phyloP scores from a whole-genome alignment of 345 rosid species.

The Eutrema japonicum region DNA sequence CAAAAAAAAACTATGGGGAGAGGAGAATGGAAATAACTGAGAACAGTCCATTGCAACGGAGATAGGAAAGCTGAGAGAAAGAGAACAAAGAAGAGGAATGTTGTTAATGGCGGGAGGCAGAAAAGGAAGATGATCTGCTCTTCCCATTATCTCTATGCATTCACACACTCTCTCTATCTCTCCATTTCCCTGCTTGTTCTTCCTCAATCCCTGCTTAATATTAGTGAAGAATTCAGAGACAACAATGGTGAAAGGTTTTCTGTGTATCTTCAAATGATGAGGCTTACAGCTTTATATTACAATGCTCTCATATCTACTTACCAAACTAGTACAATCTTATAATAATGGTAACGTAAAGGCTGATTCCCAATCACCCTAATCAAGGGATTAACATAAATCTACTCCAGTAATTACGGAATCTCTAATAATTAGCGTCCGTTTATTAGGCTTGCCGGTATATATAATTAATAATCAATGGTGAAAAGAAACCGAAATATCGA shows the following conservation, averaged over 20 bases:
- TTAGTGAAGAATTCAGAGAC: too few relatives aligned
- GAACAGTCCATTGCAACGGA: constrained; percentile 51
- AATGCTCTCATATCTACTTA: too few relatives aligned
- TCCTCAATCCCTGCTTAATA: constrained; percentile 20
- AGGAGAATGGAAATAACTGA: constrained; percentile 30
- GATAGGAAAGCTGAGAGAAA: constrained; percentile 52
- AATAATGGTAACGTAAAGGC: too few relatives aligned
- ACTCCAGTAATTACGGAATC: too few relatives aligned
- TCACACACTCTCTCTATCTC: constrained; percentile 41
- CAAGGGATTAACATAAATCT: too few relatives aligned
- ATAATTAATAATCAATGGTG: neutral
- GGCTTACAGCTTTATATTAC: too few relatives aligned
- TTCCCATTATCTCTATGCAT: constrained; percentile 51
- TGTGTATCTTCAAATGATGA: too few relatives aligned
- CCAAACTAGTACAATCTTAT: too few relatives aligned
- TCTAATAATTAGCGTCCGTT: neutral
- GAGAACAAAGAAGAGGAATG: constrained; percentile 46
- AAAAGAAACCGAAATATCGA: neutral
- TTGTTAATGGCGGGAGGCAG: constrained; percentile 10
- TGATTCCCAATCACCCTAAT: too few relatives aligned
- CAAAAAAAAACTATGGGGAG: neutral
- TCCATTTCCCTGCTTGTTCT: neutral
- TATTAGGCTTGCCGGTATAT: neutral
- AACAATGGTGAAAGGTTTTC: too few relatives aligned
- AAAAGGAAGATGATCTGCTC: constrained; percentile 42